Percentiles rank a stretch among this genome's conserved stretches.
These are phyloP conservation scores for Datisca glomerata DNA, from an alignment of 306 rosid species.

Conservation along the genomic window DNA sequence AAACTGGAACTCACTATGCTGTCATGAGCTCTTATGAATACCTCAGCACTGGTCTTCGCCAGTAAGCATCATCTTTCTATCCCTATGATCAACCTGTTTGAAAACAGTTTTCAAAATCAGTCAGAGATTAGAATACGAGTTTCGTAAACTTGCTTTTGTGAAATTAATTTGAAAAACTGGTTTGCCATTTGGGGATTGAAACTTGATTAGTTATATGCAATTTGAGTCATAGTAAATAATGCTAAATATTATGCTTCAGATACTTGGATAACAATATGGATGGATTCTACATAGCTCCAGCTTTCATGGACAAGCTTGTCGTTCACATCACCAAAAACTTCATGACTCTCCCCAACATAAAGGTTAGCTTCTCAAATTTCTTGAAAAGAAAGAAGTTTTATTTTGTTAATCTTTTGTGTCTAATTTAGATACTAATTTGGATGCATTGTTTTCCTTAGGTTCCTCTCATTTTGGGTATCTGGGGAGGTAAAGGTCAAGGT, in stretches of 20 bases:
- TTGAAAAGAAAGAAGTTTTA: too few relatives aligned
- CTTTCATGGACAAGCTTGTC: conserved; percentile 47
- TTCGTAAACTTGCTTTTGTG: too few relatives aligned
- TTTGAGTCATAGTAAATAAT: too few relatives aligned
- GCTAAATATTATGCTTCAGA: conserved; percentile 13
- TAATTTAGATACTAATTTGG: conserved; percentile 3
- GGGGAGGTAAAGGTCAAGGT: conserved; percentile 51
- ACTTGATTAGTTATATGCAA: too few relatives aligned
- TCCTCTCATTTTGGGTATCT: conserved; percentile 35
- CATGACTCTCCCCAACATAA: conserved; percentile 34
- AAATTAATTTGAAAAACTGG: too few relatives aligned
- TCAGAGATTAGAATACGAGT: too few relatives aligned
- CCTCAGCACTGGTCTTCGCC: conserved; percentile 24
- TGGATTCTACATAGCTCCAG: conserved; percentile 39
- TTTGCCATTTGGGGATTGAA: too few relatives aligned
- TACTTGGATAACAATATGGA: conserved; percentile 30
- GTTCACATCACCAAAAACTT: conserved; percentile 38
- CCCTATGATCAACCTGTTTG: too few relatives aligned
- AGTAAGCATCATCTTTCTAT: conserved; percentile 19
- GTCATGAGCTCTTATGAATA: conserved; percentile 32
- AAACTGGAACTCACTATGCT: conserved; percentile 24
- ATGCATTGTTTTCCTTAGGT: conserved; percentile 8
- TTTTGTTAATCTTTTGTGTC: too few relatives aligned
- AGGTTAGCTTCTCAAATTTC: too few relatives aligned
- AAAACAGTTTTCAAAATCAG: too few relatives aligned